These are phyloP conservation scores for Aspergillus ochraceus DNA, from an alignment of 2,329 filamentous ascomycete species.

Conservation along the genomic window DNA sequence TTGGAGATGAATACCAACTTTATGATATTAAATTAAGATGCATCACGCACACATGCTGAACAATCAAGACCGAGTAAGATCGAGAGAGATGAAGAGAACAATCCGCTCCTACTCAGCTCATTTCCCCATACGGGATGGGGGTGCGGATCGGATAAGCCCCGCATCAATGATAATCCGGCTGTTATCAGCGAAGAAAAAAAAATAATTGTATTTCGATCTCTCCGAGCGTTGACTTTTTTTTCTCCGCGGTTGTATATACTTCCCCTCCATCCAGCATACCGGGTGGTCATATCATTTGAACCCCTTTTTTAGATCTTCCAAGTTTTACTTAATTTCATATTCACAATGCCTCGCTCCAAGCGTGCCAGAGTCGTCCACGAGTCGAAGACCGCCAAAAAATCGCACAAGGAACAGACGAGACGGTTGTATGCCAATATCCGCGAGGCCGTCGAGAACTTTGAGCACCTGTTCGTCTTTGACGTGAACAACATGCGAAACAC, in stretches of 20 bases:
- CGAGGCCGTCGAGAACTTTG: constrained; percentile 78
- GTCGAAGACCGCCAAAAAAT: constrained; percentile 89
- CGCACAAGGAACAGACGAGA: constrained; percentile 81
- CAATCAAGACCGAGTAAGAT: not conserved
- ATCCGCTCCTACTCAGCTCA: constrained; percentile 25
- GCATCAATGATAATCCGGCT: constrained; percentile 38
- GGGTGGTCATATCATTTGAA: not conserved
- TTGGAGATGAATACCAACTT: constrained; percentile 23
- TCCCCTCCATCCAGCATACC: constrained; percentile 1
- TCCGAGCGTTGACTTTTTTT: constrained; percentile 22
- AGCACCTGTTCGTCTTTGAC: constrained; percentile 88
- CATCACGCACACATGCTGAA: not conserved
- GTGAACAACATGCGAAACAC: constrained; percentile 99
- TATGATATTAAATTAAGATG: not conserved
- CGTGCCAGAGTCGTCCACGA: constrained; percentile 85
- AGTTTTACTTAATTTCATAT: not conserved
- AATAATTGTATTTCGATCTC: constrained; percentile 28
- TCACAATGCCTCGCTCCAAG: constrained; percentile 91
- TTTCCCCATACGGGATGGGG: constrained; percentile 35
- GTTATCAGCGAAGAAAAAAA: constrained; percentile 42
- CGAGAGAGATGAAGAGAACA: constrained; percentile 1
- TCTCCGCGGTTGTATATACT: constrained; percentile 17
- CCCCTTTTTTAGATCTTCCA: not conserved
- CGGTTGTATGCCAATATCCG: constrained; percentile 87
- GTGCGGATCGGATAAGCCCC: constrained; percentile 35